These are phyloP conservation scores for Kwoniella bestiolae DNA, from an alignment of 768 basidiomycete species.

Conservation along the genomic window DNA sequence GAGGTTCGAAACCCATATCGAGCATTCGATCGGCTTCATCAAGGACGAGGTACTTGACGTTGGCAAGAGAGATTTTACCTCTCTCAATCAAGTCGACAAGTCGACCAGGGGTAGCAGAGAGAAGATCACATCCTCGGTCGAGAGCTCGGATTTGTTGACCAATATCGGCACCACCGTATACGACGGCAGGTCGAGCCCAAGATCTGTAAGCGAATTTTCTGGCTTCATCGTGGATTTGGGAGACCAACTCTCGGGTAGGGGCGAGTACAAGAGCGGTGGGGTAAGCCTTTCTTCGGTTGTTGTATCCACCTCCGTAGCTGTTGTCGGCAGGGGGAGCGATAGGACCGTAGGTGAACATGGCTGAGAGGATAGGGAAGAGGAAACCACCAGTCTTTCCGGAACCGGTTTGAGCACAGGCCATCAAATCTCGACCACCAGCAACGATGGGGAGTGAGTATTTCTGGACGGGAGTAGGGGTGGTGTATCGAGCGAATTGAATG, in stretches of 20 bases:
- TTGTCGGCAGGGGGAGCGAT: constrained; percentile 67
- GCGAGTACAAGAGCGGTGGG: constrained; percentile 97
- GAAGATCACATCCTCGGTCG: constrained; percentile 94
- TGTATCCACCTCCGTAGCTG: constrained; percentile 60
- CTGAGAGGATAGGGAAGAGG: constrained; percentile 97
- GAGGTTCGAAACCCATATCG: constrained; percentile 99
- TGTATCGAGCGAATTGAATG: constrained; percentile 88
- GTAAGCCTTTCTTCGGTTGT: constrained; percentile 82
- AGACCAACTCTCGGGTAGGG: constrained; percentile 97
- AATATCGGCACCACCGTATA: constrained; percentile 99
- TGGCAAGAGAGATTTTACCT: constrained; percentile 91
- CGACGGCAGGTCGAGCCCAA: constrained; percentile 98
- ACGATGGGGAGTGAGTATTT: constrained; percentile 99
- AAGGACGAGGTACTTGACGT: constrained; percentile 95
- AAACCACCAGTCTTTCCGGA: constrained; percentile 99
- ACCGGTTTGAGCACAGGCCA: constrained; percentile 76
- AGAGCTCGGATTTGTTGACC: constrained; percentile 89
- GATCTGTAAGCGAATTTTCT: constrained; percentile 99
- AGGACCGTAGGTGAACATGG: constrained; percentile 84
- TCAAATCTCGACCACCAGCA: constrained; percentile 66
- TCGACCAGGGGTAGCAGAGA: constrained; percentile 96
- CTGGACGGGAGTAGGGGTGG: constrained; percentile 96
- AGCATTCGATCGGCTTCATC: constrained; percentile 99
- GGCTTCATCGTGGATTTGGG: constrained; percentile 98
- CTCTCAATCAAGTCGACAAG: constrained; percentile 98